phyloP scores from a whole-genome alignment of 2,329 filamentous ascomycete species.

The Trichothecium roseum region DNA sequence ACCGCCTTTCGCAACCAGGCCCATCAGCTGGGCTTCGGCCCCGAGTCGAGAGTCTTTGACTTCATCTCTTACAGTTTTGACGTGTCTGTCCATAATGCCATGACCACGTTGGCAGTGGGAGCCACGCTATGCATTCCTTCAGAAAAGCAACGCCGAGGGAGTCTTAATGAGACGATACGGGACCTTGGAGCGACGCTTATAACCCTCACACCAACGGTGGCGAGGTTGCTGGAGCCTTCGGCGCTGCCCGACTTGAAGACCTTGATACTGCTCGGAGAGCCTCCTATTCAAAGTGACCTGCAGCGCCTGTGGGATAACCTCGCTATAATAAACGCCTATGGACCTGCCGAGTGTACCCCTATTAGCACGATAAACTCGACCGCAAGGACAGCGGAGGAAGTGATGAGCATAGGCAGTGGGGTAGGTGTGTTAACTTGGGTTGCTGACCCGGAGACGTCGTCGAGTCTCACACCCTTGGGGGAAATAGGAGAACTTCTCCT shows the following conservation, averaged over 20 bases:
- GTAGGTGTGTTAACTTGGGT: slow-evolving; percentile 14
- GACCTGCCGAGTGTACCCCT: slow-evolving; percentile 1
- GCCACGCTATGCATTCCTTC: slow-evolving; percentile 9
- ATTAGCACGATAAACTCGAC: neutral
- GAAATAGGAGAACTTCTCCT: neutral
- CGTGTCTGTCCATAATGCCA: slow-evolving; percentile 4
- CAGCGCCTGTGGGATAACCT: neutral
- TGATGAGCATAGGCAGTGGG: slow-evolving; percentile 5
- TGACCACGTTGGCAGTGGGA: slow-evolving; percentile 5
- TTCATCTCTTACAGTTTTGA: slow-evolving; percentile 24
- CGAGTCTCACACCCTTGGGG: slow-evolving; percentile 5
- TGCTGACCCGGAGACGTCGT: slow-evolving; percentile 15
- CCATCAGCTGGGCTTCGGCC: slow-evolving; percentile 12
- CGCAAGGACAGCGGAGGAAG: slow-evolving; percentile 1
- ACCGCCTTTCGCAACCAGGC: slow-evolving; percentile 28
- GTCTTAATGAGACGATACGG: slow-evolving; percentile 6
- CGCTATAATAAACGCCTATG: slow-evolving; percentile 1
- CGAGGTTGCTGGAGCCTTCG: slow-evolving; percentile 10
- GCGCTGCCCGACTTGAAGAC: slow-evolving; percentile 9
- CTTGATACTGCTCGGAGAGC: slow-evolving; percentile 12
- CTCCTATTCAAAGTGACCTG: slow-evolving; percentile 6
- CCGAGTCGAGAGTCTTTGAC: slow-evolving; percentile 28
- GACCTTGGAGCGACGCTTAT: slow-evolving; percentile 5
- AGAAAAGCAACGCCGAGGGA: slow-evolving; percentile 5
- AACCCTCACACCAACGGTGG: slow-evolving; percentile 9